Evolutionary conservation across 1,284 basidiomycete species (phyloP), one percentile per base, ranked within the genome.

Genomic region (Cystobasidium sp.): DNA sequence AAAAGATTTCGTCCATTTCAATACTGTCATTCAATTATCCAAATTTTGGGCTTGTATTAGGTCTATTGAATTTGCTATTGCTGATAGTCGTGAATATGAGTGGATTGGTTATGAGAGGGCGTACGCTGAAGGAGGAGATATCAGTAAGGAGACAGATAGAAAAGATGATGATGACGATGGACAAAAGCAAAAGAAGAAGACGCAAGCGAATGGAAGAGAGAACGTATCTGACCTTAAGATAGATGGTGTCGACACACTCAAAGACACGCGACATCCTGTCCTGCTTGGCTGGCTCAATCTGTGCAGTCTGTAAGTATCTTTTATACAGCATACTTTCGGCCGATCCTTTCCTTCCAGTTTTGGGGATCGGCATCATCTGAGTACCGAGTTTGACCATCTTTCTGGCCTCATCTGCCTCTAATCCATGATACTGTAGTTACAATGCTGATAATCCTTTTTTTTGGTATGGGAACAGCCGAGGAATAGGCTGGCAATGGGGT

Each of bases 401-500:
- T 46, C 47, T 41, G 12, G 18, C 18, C 22, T 37, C 44, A 5
- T 52, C 5, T 39, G 37, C 22, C 6, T 46, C 31, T 47, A 14
- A 41, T 39, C n/a, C n/a, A n/a, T n/a, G n/a, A n/a, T n/a, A 31
- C 31, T 31, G 31, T 31, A 31, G 2, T 31, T 31, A 31, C 31
- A 31, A 2, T 31, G 31, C 31, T 31, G 31, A 31, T 5, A 31
- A 20, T 24, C 12, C 9, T 47, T 31, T 1, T 22, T 66, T 22
- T 41, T 55, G 4, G 12, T 12, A 3, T n/a, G 14, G 39, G 24
- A 16, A 37, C 9, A 71, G 69, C 5, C 70, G 70, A 4, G 70
- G 70, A n/a, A 73, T 66, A 46, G 70, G 70, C 39, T 73, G 63
- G 62, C 16, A 49, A 37, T 73, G 70, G 70, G 70, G 70, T 12